Percentiles rank a stretch among this genome's conserved stretches.
Conservation (phyloP, 2,329 filamentous ascomycete genomes). For the Chrysoporthe austroafricana region DNA sequence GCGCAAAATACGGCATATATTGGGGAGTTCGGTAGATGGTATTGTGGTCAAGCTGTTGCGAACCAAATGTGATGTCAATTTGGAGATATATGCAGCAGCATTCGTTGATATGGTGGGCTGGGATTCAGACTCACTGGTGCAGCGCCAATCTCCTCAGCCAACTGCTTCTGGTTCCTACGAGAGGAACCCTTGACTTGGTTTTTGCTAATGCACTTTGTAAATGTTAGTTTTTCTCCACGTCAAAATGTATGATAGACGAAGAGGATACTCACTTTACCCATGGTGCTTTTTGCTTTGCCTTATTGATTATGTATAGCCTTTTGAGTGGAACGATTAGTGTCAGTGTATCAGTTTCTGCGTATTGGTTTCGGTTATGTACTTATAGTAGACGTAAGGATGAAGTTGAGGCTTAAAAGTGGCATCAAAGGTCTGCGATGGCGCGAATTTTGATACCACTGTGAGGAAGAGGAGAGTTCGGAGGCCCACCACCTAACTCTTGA, state of each 20-base stretch:
- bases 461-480: neutral
- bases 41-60: neutral
- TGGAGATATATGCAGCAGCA: neutral
- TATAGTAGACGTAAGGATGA: neutral
- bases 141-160: no score
- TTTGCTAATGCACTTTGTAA: neutral
- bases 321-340: no score
- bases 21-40: neutral
- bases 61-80: neutral
- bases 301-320: neutral
- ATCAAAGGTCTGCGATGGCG: neutral
- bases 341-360: neutral
- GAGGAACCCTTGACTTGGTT: no score
- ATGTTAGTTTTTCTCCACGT: neutral
- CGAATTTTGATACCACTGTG: no score
- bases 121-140: neutral
- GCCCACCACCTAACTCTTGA: neutral
- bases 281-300: neutral
- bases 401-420: neutral
- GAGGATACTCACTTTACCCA: neutral
- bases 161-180: neutral
- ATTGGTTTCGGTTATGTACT: neutral
- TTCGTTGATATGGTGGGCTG: neutral
- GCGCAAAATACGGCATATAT: neutral
- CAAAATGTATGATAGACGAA: no score